Evolutionary conservation across 2,329 filamentous ascomycete species (phyloP).

Genomic region (Arthrobotrys conoides): DNA sequence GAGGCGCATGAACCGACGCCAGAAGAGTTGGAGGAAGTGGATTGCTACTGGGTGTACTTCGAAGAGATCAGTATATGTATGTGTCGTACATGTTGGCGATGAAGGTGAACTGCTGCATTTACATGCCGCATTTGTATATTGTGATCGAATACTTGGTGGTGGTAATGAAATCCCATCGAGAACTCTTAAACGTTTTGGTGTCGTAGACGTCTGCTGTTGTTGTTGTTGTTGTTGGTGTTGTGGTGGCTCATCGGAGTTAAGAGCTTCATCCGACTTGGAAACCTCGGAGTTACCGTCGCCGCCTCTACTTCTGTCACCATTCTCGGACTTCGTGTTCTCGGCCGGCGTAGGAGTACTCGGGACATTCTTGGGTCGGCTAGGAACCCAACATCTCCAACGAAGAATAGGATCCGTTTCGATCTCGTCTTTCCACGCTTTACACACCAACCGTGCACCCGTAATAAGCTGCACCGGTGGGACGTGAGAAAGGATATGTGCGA

Average conservation of each 20-base stretch:
- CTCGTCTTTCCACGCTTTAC: constrained; percentile 39
- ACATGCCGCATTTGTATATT: constrained; percentile 33
- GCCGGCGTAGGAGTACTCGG: neutral
- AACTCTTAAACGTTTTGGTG: neutral
- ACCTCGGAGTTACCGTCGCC: neutral
- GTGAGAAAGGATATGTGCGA: constrained; percentile 41
- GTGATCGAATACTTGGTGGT: constrained; percentile 38
- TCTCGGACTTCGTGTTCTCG: constrained; percentile 1
- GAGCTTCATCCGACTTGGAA: neutral
- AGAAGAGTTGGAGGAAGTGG: constrained; percentile 43
- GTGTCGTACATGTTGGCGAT: constrained; percentile 15
- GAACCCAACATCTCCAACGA: constrained; percentile 40
- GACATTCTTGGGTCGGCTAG: constrained; percentile 28
- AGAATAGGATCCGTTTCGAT: constrained; percentile 46
- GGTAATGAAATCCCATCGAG: constrained; percentile 34
- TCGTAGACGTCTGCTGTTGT: neutral
- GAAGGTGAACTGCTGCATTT: constrained; percentile 30
- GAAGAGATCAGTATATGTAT: constrained; percentile 35
- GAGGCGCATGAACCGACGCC: constrained; percentile 31
- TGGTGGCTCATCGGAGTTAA: neutral
- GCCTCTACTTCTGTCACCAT: neutral
- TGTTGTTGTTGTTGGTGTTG: neutral
- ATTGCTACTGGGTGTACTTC: constrained; percentile 38
- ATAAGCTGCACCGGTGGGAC: constrained; percentile 36
- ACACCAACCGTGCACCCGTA: constrained; percentile 31